Evolutionary conservation across 2,329 filamentous ascomycete species (phyloP).

Genomic region (Coniochaeta sp.): DNA sequence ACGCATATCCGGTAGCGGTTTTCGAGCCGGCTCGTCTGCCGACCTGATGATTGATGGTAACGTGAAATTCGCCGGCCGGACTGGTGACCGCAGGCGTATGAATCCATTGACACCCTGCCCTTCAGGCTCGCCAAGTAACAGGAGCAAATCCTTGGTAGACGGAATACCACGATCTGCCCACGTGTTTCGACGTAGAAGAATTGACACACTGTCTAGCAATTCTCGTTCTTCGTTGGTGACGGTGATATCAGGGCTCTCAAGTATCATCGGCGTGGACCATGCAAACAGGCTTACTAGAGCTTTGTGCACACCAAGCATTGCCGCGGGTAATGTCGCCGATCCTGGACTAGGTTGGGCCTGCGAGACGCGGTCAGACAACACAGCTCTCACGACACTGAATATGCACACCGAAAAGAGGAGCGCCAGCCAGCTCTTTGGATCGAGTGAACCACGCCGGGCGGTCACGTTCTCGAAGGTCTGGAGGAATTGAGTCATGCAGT

Average conservation of each 20-base stretch:
- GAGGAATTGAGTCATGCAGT: constrained; percentile 43
- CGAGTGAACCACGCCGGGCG: constrained; percentile 27
- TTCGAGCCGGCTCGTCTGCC: constrained; percentile 23
- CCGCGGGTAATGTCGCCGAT: constrained; percentile 19
- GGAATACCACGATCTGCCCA: constrained; percentile 39
- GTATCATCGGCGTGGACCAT: constrained; percentile 31
- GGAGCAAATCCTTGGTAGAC: constrained; percentile 41
- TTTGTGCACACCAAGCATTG: constrained; percentile 43
- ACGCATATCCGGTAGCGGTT: constrained; percentile 29
- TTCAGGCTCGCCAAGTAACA: constrained; percentile 33
- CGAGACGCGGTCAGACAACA: constrained; percentile 39
- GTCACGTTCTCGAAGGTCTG: constrained; percentile 42
- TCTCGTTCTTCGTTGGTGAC: constrained; percentile 37
- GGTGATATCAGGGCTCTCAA: constrained; percentile 33
- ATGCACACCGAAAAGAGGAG: constrained; percentile 48
- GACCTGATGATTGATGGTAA: constrained; percentile 23
- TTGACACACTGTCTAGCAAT: constrained; percentile 33
- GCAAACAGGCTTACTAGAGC: constrained; percentile 41
- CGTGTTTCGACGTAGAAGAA: constrained; percentile 35
- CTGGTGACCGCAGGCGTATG: constrained; percentile 27
- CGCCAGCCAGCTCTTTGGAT: constrained; percentile 40
- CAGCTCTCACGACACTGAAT: constrained; percentile 47
- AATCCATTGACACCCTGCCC: constrained; percentile 32
- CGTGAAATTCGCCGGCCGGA: constrained; percentile 21
- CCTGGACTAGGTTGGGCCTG: constrained; percentile 12